Evolutionary conservation across 768 basidiomycete species (phyloP), one percentile per base, ranked within the genome.

Genomic region (Lactarius sanguifluus): DNA sequence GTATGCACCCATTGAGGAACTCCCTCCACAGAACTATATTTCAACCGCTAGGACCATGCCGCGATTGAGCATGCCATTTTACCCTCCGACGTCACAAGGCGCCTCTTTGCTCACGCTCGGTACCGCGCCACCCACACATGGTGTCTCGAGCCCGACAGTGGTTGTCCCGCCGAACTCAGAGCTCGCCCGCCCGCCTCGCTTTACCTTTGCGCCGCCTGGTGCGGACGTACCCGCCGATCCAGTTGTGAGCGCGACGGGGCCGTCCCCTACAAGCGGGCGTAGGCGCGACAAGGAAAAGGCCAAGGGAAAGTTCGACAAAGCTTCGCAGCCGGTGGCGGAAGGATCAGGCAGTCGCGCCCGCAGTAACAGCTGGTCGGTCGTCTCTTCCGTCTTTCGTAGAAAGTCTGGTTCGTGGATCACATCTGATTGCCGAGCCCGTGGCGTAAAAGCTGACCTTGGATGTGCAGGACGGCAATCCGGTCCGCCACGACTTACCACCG

Each of bases 381-480:
- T 67, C 50, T 20, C 66, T 4, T 63, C 66, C 8, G 62, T 67
- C 13, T 67, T 67, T n/a, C 62, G 66, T 18, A 55, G 66, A 34
- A 45, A 7, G 57, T 67, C 66, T 38, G 66, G 66, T 67, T 38
- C 13, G 66, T 67, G 32, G 16, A 63, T 59, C 30, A 12, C 20
- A n/a, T 55, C 34, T 40, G n/a, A 57, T 63, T 32, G 16, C 61
- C 28, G 32, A 63, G 2, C 47, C 34, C 23, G 57, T 57, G 57
- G 56, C 34, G 56, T 30, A 36, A 52, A 52, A 12, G 23, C 50
- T 52, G 5, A 52, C n/a, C 9, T 34, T 38, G 23, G 50, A 13
- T 10, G 6, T 34, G 23, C 28, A 60, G 62, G 52, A 60, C 66
- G 66, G 66, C 62, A 15, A 12, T 18, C 66, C 66, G 66, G 66